Base-by-base conservation (phyloP, 108 stramenopile genomes). In the Cyclotella choctawhatcheeana region DNA sequence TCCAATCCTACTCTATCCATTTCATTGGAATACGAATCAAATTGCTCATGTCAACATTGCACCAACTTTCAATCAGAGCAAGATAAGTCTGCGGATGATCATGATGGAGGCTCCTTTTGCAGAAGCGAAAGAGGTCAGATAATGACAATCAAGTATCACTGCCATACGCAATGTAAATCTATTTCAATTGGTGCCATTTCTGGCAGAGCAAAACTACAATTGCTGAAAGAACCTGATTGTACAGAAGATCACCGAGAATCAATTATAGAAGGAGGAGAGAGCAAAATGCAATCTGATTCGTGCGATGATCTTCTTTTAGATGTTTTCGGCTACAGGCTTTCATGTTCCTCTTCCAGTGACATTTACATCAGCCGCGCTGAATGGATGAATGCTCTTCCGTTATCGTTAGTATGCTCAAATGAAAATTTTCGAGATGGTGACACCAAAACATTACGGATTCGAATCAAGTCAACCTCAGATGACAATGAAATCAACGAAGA, bases 341-440 rank as follows among this genome's bases (percentile, higher is more conserved):
- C 66, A 17, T 3, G 27, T n/a, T 31, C 33, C 2, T 53, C 30
- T 25, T 22, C 16, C n/a, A 66, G 59, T 17, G 18, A 27, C 3
- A 63, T 79, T 16, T n/a, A 71, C 7, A 60, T 79, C 4, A 5
- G 65, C 63, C 71, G 78, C 45, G 71, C 78, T 1, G 51, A 62
- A n/a, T 79, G 78, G 78, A 79, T 68, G 78, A 72, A 71, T 62
- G 43, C 71, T 33, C 44, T 79, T 0, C 78, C 78, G 33, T 47
- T 79, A 13, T 47, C 71, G 13, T 37, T 79, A 17, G 59, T 72
- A 0, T 44, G 60, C 61, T 43, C 59, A 17, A 34, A 31, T 50
- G 47, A 33, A n/a, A n/a, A n/a, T n/a, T n/a, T n/a, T 17, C 24
- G 20, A 12, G 47, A 67, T 24, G 59, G 21, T 5, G 16, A 37